Evolutionary conservation across 495 filamentous ascomycete species (phyloP), one percentile per base, ranked within the genome.

Genomic region (Penicillium silybi): DNA sequence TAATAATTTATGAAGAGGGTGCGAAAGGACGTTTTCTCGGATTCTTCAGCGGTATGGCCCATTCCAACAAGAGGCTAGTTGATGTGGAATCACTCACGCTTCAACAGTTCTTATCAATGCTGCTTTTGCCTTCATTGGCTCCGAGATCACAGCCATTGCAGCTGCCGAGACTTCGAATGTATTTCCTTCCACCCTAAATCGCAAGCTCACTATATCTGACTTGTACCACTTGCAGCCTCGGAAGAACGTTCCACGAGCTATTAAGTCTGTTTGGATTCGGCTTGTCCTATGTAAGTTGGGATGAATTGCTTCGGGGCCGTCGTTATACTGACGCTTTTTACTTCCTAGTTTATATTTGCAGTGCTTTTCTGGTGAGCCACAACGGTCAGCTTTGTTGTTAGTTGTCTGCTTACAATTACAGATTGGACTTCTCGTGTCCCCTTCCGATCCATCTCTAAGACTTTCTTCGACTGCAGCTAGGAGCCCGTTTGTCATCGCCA

Each of bases 261-360:
- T 56, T 25, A 61, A 61, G 44, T 50, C 44, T 22, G 53, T 58
- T 22, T 64, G 58, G 58, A 58, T 61, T 19, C 46, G 58, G 37
- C 50, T 61, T 52, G 51, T 61, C 16, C 23, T 61, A 6, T 61
- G 58, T 61, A 26, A 40, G 58, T 50, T 26, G 13, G 2, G 5
- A 20, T 39, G 22, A 2, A 20, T 6, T 39, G 23, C 13, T 5
- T 44, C 10, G 15, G 22, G 19, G 6, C n/a, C 13, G 18, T 48
- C 4, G 29, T 46, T 6, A 46, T 19, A 40, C 26, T 41, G 7
- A 44, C 15, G 13, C 13, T n/a, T 44, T 13, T n/a, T n/a, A n/a
- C n/a, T n/a, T n/a, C n/a, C n/a, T 79, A 56, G 83, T 85, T 63
- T 85, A 85, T 61, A 63, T 83, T 44, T 65, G 77, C 22, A 72